Evolutionary conservation across 805 yeast species (phyloP).

Genomic region (Yamadazyma laniorum): DNA sequence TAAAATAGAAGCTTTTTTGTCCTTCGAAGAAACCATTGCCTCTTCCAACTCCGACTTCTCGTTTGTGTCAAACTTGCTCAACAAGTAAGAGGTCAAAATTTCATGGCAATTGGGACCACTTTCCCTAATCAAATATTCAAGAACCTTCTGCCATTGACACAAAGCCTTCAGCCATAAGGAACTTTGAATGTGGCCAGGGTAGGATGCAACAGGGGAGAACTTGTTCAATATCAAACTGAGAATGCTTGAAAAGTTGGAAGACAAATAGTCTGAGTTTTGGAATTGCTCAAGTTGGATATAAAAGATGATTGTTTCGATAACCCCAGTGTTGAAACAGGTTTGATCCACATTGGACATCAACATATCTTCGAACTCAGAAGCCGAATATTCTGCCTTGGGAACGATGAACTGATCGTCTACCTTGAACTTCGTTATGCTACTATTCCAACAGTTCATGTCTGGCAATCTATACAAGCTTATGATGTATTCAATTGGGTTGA

Average conservation of each 20-base stretch:
- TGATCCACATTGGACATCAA: constrained; percentile 20
- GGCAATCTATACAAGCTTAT: constrained; percentile 34
- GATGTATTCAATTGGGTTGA: constrained; percentile 34
- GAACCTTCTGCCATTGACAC: constrained; percentile 26
- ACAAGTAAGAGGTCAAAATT: constrained; percentile 30
- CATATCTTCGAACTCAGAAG: constrained; percentile 24
- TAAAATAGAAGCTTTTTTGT: constrained; percentile 5
- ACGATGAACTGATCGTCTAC: constrained; percentile 21
- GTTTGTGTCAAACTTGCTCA: constrained; percentile 23
- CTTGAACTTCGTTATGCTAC: constrained; percentile 15
- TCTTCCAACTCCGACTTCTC: neutral
- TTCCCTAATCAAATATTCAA: constrained; percentile 34
- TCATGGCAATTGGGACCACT: constrained; percentile 39
- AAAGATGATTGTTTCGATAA: constrained; percentile 32
- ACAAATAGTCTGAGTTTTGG: constrained; percentile 36
- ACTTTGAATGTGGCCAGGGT: constrained; percentile 28
- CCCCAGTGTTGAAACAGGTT: constrained; percentile 27
- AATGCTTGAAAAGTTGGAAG: constrained; percentile 24
- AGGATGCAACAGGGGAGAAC: constrained; percentile 23
- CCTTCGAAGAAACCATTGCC: constrained; percentile 2
- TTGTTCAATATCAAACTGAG: constrained; percentile 30
- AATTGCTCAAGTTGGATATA: constrained; percentile 41
- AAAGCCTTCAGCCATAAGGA: constrained; percentile 31
- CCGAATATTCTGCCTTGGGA: constrained; percentile 6
- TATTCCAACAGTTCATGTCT: constrained; percentile 28